phyloP scores from a whole-genome alignment of 2,329 filamentous ascomycete genomes.

The Claviceps spartinae region DNA sequence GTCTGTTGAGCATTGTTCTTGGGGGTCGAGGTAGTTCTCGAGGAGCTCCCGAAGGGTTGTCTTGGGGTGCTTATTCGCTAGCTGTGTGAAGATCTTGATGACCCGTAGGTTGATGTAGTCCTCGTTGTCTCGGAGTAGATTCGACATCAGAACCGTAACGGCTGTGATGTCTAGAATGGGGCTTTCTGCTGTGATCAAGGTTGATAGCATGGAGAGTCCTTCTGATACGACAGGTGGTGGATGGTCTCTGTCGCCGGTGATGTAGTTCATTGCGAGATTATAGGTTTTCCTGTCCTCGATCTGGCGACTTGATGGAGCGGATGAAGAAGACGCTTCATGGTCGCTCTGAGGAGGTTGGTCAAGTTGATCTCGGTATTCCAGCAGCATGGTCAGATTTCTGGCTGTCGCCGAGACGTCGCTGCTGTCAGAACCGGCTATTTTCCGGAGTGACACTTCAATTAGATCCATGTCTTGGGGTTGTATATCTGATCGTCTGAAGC shows the following conservation, averaged over 20 bases:
- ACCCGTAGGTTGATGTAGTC: slow-evolving; percentile 60
- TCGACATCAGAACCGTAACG: slow-evolving; percentile 48
- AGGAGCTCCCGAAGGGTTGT: slow-evolving; percentile 49
- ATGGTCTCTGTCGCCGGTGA: slow-evolving; percentile 42
- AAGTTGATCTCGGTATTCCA: slow-evolving; percentile 42
- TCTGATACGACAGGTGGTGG: slow-evolving; percentile 54
- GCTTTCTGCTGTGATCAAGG: slow-evolving; percentile 40
- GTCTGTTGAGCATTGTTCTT: slow-evolving; percentile 46
- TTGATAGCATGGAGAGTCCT: slow-evolving; percentile 46
- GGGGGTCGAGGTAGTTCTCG: slow-evolving; percentile 52
- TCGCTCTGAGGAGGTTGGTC: slow-evolving; percentile 28
- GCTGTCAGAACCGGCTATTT: slow-evolving; percentile 24
- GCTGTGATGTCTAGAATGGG: slow-evolving; percentile 53
- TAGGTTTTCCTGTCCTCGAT: slow-evolving; percentile 50
- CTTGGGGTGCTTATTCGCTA: slow-evolving; percentile 48
- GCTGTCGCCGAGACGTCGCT: slow-evolving; percentile 37
- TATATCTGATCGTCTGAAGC: slow-evolving; percentile 36
- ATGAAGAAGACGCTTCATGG: slow-evolving; percentile 13
- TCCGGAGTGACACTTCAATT: slow-evolving; percentile 36
- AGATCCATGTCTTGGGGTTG: slow-evolving; percentile 26
- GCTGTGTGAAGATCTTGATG: slow-evolving; percentile 48
- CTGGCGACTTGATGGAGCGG: slow-evolving; percentile 31
- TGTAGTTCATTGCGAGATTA: slow-evolving; percentile 48
- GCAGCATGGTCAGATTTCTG: slow-evolving; percentile 39
- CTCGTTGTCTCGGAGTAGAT: slow-evolving; percentile 50